Percentiles rank a stretch among this genome's conserved stretches.
Conservation (phyloP, 169 alveolate genomes). For the Plasmodium malariae region DNA sequence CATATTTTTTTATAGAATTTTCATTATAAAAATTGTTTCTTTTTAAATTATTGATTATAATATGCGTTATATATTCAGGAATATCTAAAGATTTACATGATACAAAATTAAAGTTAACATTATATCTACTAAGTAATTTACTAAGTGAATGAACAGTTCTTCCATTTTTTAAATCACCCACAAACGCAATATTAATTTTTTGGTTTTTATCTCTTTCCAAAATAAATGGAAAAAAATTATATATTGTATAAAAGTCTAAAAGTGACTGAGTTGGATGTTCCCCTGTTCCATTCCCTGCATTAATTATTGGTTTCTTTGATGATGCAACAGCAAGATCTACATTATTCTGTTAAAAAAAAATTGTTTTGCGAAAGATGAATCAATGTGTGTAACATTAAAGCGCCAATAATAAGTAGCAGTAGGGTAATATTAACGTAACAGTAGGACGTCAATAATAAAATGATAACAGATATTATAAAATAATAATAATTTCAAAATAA, state of each 20-base stretch:
- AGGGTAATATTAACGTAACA: not conserved
- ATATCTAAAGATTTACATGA: constrained; percentile 82
- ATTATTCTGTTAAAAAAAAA: constrained; percentile 60
- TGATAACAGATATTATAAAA: too few relatives aligned
- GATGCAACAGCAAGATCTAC: constrained; percentile 63
- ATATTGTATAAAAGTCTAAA: constrained; percentile 87
- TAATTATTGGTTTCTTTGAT: constrained; percentile 84
- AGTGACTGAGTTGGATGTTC: constrained; percentile 92
- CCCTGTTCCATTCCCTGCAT: constrained; percentile 90
- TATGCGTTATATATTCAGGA: constrained; percentile 79
- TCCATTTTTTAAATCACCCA: constrained; percentile 89
- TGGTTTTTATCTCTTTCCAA: constrained; percentile 51
- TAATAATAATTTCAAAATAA: too few relatives aligned
- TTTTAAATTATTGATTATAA: constrained; percentile 46
- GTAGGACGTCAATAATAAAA: too few relatives aligned
- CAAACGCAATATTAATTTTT: constrained; percentile 80
- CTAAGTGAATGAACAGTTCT: constrained; percentile 89
- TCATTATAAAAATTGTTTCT: constrained; percentile 46
- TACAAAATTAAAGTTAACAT: constrained; percentile 82
- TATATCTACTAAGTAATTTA: constrained; percentile 83
- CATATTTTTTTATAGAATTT: constrained; percentile 55
- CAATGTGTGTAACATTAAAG: not conserved
- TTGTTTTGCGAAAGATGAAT: not conserved
- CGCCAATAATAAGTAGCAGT: not conserved
- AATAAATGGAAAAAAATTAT: constrained; percentile 79